phyloP scores from a whole-genome alignment of 805 yeast species.

The Ogataea paraovalis region DNA sequence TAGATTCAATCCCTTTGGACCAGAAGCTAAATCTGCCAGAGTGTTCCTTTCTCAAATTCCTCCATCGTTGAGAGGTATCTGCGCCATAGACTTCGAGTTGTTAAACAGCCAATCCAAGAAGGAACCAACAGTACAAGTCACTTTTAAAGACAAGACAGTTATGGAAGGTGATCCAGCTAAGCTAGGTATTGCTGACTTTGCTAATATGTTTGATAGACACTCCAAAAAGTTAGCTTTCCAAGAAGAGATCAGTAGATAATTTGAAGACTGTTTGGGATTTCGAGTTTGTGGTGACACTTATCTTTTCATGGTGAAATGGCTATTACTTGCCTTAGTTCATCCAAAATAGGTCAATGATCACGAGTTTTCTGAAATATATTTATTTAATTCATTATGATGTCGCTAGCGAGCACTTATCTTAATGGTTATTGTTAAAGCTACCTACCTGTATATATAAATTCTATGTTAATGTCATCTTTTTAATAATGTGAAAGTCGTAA shows the following conservation, averaged over 20 bases:
- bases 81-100: slow-evolving; percentile 63
- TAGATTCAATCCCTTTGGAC: slow-evolving; percentile 71
- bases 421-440: not conserved
- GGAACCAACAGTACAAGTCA: slow-evolving; percentile 64
- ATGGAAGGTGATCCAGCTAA: slow-evolving; percentile 63
- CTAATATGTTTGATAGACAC: slow-evolving; percentile 69
- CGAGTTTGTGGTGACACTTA: not conserved
- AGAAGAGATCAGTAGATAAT: slow-evolving; percentile 51
- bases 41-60: slow-evolving; percentile 78
- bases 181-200: slow-evolving; percentile 55
- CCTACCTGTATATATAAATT: not conserved
- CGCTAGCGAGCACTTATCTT: not conserved
- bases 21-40: slow-evolving; percentile 76
- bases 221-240: slow-evolving; percentile 73
- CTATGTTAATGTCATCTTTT: not conserved
- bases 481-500: too few relatives aligned
- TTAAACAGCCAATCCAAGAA: slow-evolving; percentile 43
- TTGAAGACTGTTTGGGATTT: too few relatives aligned
- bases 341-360: too few relatives aligned
- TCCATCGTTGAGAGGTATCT: slow-evolving; percentile 57
- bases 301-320: too few relatives aligned
- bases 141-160: slow-evolving; percentile 74
- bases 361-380: not conserved
- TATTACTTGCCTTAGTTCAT: too few relatives aligned
- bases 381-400: not conserved